These are phyloP conservation scores for California macrophylla DNA, from an alignment of 441 rosid species.

Conservation along the genomic window DNA sequence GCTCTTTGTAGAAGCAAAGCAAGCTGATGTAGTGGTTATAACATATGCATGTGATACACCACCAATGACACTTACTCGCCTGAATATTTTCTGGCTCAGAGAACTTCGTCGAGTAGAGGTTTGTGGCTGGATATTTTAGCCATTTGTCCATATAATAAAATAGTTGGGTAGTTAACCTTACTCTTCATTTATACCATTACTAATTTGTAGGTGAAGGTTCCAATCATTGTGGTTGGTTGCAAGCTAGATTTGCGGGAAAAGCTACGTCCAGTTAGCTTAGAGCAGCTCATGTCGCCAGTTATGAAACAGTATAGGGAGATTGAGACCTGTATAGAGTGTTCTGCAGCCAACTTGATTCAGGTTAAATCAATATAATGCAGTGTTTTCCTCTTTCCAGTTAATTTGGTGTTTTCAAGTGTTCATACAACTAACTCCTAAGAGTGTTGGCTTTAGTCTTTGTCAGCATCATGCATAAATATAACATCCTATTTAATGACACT, in stretches of 20 bases:
- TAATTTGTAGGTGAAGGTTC: constrained; percentile 23
- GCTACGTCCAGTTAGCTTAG: constrained; percentile 40
- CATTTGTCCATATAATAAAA: neutral
- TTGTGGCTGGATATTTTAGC: constrained; percentile 7
- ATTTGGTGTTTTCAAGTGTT: neutral
- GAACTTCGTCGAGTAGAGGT: constrained; percentile 50
- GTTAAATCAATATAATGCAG: constrained; percentile 19
- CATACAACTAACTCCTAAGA: neutral
- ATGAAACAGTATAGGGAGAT: constrained; percentile 72
- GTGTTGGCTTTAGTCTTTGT: neutral
- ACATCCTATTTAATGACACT: neutral
- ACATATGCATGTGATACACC: constrained; percentile 45
- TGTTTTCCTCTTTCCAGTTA: neutral
- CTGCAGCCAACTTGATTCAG: constrained; percentile 54
- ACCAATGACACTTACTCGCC: constrained; percentile 32
- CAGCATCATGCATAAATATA: neutral
- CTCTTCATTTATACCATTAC: neutral
- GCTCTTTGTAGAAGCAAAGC: constrained; percentile 45
- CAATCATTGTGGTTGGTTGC: constrained; percentile 65
- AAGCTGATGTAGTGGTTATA: constrained; percentile 49
- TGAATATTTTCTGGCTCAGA: constrained; percentile 47
- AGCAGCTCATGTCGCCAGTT: constrained; percentile 59
- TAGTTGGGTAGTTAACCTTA: neutral
- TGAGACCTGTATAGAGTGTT: constrained; percentile 70
- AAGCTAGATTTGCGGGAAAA: constrained; percentile 63